Evolutionary conservation across 805 yeast species (phyloP).

Genomic region (Zygosaccharomyces lentus): DNA sequence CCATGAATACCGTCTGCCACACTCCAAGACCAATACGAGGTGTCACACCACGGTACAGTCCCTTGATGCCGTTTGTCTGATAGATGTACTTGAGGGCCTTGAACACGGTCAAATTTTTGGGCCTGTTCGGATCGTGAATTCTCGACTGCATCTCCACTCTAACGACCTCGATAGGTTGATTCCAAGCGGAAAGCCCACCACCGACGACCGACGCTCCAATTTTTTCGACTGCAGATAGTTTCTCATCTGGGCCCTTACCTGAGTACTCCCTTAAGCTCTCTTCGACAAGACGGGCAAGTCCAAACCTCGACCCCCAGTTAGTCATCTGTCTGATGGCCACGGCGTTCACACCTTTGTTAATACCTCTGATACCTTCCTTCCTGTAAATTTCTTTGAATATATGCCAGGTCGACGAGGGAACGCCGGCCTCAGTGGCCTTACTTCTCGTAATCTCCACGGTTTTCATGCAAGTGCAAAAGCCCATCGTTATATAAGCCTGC

Average conservation of each 20-base stretch:
- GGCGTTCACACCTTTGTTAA: slow-evolving; percentile 97
- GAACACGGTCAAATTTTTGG: slow-evolving; percentile 77
- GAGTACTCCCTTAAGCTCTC: slow-evolving; percentile 64
- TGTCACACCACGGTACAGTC: slow-evolving; percentile 92
- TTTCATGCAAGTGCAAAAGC: slow-evolving; percentile 98
- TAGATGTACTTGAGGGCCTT: slow-evolving; percentile 81
- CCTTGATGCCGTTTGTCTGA: slow-evolving; percentile 75
- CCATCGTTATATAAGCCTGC: slow-evolving; percentile 95
- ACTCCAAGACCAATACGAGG: slow-evolving; percentile 96
- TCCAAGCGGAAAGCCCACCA: slow-evolving; percentile 98
- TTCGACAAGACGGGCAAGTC: slow-evolving; percentile 87
- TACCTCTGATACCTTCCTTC: slow-evolving; percentile 88
- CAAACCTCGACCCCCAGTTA: slow-evolving; percentile 98
- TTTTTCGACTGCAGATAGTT: slow-evolving; percentile 72
- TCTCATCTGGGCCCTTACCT: slow-evolving; percentile 55
- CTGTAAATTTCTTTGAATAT: slow-evolving; percentile 81
- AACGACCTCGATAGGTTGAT: slow-evolving; percentile 97
- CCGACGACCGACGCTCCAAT: slow-evolving; percentile 83
- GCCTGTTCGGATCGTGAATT: slow-evolving; percentile 92
- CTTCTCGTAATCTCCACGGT: slow-evolving; percentile 94
- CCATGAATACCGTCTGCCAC: slow-evolving; percentile 99
- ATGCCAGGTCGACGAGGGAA: slow-evolving; percentile 70
- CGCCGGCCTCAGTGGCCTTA: slow-evolving; percentile 55
- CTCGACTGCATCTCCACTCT: slow-evolving; percentile 98
- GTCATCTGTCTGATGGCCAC: slow-evolving; percentile 99